phyloP scores from a whole-genome alignment of 495 filamentous ascomycete genomes.

The Extremus antarcticus region DNA sequence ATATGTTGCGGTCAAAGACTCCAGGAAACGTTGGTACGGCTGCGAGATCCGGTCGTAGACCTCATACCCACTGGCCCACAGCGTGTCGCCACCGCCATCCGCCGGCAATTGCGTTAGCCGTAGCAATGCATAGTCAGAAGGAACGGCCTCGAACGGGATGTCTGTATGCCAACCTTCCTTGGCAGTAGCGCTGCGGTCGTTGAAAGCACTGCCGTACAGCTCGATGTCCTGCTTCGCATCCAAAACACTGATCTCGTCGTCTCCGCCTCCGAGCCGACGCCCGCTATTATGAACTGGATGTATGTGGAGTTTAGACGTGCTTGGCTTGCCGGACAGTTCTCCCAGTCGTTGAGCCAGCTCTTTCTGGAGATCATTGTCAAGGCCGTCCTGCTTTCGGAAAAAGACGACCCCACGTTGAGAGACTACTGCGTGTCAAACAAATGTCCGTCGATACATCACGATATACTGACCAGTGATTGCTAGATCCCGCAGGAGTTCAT shows the following conservation, averaged over 20 bases:
- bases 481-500: constrained; percentile 56
- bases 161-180: constrained; percentile 29
- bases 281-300: constrained; percentile 57
- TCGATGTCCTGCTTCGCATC: constrained; percentile 47
- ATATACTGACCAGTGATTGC: constrained; percentile 50
- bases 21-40: constrained; percentile 55
- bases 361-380: constrained; percentile 57
- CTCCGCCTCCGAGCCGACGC: constrained; percentile 45
- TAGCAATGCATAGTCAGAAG: constrained; percentile 26
- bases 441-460: neutral
- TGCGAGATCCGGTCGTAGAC: constrained; percentile 64
- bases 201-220: constrained; percentile 19
- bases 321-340: constrained; percentile 43
- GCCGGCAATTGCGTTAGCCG: constrained; percentile 47
- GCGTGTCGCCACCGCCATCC: constrained; percentile 50
- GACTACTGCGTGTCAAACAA: constrained; percentile 39
- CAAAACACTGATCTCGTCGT: constrained; percentile 67
- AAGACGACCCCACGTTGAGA: constrained; percentile 74
- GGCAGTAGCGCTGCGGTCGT: neutral
- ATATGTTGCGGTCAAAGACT: constrained; percentile 56
- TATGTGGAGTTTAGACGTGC: constrained; percentile 47
- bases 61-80: constrained; percentile 63
- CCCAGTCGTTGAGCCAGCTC: constrained; percentile 56
- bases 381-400: constrained; percentile 61
- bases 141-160: constrained; percentile 31